phyloP scores from a whole-genome alignment of 2,329 filamentous ascomycete species.

The Beauveria brongniartii region DNA sequence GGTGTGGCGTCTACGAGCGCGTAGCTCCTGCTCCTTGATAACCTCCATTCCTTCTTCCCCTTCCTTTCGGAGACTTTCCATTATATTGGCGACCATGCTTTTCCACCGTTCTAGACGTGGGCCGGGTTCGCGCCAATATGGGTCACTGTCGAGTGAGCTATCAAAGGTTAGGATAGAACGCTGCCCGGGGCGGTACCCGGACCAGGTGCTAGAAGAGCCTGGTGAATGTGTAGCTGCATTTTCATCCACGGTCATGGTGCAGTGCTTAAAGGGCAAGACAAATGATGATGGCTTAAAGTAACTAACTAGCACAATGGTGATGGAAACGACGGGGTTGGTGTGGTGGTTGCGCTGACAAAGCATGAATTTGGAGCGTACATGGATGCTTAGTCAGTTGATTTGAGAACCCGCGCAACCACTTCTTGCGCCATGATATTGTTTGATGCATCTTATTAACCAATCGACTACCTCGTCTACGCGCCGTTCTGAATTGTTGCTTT shows the following conservation, averaged over 20 bases:
- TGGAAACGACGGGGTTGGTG: not conserved
- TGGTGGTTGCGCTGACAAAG: not conserved
- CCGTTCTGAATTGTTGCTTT: not conserved
- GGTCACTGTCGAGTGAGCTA: not conserved
- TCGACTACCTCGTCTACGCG: not conserved
- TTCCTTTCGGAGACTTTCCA: not conserved
- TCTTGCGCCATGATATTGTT: not conserved
- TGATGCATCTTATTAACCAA: not conserved
- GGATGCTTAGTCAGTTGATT: no score
- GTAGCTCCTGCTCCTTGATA: not conserved
- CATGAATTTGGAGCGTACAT: no score
- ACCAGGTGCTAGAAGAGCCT: not conserved
- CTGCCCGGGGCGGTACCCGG: fast-evolving
- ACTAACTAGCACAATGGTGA: not conserved
- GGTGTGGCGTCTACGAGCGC: not conserved
- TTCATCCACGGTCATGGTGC: not conserved
- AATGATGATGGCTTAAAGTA: not conserved
- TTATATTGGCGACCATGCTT: fast-evolving
- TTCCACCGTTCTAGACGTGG: not conserved
- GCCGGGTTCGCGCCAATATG: not conserved
- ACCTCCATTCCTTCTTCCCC: not conserved
- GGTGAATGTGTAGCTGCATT: not conserved
- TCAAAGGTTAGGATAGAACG: not conserved
- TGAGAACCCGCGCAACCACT: no score
- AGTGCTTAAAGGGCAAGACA: not conserved